Percentiles rank a stretch among this genome's conserved stretches.
These are phyloP conservation scores for Endotrypanum monterogeii DNA, from an alignment of 208 protist genomes.

Conservation along the genomic window DNA sequence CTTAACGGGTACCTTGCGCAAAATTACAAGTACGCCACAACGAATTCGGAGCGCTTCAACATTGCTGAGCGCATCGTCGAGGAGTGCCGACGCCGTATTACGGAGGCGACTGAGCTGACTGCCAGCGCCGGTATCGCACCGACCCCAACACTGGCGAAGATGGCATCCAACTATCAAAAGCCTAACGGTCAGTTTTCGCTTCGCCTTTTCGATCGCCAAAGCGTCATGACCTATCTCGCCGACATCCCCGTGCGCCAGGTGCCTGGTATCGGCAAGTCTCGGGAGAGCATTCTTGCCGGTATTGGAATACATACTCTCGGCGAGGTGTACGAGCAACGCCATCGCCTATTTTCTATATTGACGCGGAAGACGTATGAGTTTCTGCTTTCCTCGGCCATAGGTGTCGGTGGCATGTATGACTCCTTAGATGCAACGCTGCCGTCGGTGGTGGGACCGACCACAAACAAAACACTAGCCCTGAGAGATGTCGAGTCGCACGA, in stretches of 20 bases:
- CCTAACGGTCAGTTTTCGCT: conserved; percentile 90
- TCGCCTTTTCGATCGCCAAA: conserved; percentile 45
- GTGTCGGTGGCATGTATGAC: conserved; percentile 55
- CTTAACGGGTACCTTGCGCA: conserved; percentile 42
- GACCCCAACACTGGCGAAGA: conserved; percentile 84
- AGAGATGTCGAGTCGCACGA: conserved; percentile 5
- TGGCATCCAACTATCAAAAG: conserved; percentile 91
- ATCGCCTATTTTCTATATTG: conserved; percentile 56
- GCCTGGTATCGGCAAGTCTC: conserved; percentile 66
- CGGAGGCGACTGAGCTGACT: conserved; percentile 63
- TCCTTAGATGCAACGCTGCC: conserved; percentile 3
- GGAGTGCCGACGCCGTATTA: conserved; percentile 51
- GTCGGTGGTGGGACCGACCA: neutral
- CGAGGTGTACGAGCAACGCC: conserved; percentile 57
- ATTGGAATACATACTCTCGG: conserved; percentile 54
- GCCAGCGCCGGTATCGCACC: conserved; percentile 79
- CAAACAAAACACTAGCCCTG: neutral
- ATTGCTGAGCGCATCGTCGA: conserved; percentile 45
- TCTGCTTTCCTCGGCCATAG: conserved; percentile 52
- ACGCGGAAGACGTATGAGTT: conserved; percentile 70
- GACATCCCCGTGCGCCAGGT: conserved; percentile 47
- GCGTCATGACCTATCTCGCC: conserved; percentile 58
- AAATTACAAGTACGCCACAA: conserved; percentile 11
- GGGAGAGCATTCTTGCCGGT: conserved; percentile 48
- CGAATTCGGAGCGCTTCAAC: conserved; percentile 34